Conservation (phyloP, 1,284 basidiomycete genomes). For the Agaricales sp. region DNA sequence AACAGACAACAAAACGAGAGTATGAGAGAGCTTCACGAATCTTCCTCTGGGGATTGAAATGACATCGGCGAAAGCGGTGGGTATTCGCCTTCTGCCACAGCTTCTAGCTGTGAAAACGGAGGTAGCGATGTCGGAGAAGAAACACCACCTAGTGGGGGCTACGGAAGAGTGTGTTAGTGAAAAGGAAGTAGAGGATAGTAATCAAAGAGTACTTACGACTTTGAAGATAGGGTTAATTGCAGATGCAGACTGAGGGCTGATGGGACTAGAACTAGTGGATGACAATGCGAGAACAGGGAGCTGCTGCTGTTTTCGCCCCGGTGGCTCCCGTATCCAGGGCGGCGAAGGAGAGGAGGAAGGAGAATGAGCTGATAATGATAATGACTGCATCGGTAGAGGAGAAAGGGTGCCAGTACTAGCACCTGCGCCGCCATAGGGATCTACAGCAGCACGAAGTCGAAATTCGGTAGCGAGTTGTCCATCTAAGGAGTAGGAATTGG, state of each 20-base stretch:
- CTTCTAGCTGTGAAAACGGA: constrained; percentile 69
- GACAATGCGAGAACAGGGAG: not conserved
- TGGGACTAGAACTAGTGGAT: constrained; percentile 34
- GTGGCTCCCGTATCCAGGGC: constrained; percentile 36
- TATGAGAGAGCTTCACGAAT: constrained; percentile 3
- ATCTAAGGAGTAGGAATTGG: constrained; percentile 74
- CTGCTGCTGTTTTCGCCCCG: not conserved
- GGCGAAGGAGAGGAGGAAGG: constrained; percentile 49
- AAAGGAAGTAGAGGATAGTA: constrained; percentile 38
- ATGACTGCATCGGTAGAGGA: constrained; percentile 61
- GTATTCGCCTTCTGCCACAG: constrained; percentile 66
- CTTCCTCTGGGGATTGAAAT: constrained; percentile 41
- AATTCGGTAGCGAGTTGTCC: constrained; percentile 76
- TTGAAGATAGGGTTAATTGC: constrained; percentile 86
- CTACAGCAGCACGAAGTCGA: constrained; percentile 61
- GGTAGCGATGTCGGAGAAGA: constrained; percentile 46
- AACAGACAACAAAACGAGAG: constrained; percentile 14
- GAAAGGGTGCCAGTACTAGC: constrained; percentile 64
- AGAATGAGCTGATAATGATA: constrained; percentile 56
- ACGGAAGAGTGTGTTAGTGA: constrained; percentile 19
- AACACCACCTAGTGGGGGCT: constrained; percentile 24
- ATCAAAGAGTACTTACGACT: constrained; percentile 55
- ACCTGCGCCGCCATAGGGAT: constrained; percentile 45
- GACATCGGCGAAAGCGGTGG: constrained; percentile 65
- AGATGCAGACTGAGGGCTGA: constrained; percentile 42